Conservation (phyloP, 768 basidiomycete species). For the Coprinellus micaceus region DNA sequence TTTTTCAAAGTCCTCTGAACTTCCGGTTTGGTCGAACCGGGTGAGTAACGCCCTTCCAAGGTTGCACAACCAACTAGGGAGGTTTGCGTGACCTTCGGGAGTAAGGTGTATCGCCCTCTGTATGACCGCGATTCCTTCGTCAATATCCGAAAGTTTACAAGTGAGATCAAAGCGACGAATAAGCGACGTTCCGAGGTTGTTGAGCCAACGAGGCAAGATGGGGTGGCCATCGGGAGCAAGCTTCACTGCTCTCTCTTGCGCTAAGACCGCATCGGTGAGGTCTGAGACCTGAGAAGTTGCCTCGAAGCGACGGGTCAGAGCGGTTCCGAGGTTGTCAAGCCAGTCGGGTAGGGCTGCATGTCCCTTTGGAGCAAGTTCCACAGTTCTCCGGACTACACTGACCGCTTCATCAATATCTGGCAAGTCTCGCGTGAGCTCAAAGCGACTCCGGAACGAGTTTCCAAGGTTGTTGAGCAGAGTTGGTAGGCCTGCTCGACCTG, state of each 20-base stretch:
- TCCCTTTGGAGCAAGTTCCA: neutral
- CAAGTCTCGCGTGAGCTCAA: neutral
- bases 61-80: neutral
- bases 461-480: neutral
- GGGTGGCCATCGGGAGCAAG: slow-evolving; percentile 14
- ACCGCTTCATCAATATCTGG: neutral
- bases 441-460: neutral
- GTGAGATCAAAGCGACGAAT: neutral
- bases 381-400: neutral
- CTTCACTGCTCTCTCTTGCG: slow-evolving; percentile 8
- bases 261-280: slow-evolving; percentile 8
- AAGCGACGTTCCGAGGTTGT: slow-evolving; percentile 9
- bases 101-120: neutral
- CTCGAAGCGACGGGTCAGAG: neutral
- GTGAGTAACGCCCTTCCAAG: neutral
- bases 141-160: neutral
- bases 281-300: neutral
- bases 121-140: neutral
- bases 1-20: slow-evolving; percentile 4
- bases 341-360: neutral
- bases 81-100: neutral
- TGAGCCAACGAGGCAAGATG: slow-evolving; percentile 2
- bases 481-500: neutral
- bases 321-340: neutral
- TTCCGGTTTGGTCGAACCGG: neutral